Evolutionary conservation across 208 protist species (phyloP), one percentile per base, ranked within the genome.

Genomic region (Leishmania amazonensis): DNA sequence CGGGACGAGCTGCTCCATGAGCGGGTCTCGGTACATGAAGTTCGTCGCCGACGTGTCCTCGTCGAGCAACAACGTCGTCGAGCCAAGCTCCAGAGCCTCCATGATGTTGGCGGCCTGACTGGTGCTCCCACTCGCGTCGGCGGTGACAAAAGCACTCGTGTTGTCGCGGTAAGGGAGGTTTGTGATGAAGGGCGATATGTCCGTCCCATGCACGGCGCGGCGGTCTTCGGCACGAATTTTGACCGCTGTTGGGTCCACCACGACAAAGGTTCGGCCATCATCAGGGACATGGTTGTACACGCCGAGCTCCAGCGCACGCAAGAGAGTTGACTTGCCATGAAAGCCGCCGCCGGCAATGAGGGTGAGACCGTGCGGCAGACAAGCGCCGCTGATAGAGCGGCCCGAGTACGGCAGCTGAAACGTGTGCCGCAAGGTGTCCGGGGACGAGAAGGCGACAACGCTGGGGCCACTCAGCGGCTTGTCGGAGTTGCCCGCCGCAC

Each of bases 41-140:
- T 99, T 99, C 49, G 98, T 99, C 5, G 98, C 98, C 64, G 87
- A 97, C 9, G 97, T 99, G 87, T 99, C 98, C 85, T 99, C 98
- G 86, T 99, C 98, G 21, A 99, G 89, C 47, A 99, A 86, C 71
- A 99, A 81, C 62, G 92, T 75, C 24, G 80, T 83, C 49, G 88
- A 84, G 54, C 97, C 97, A n/a, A 96, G 80, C 88, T 99, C 98
- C 57, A 99, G 83, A 45, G 93, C 94, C 77, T 99, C 98, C 82
- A 98, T 90, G 58, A 98, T 97, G 85, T 98, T 98, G 40, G 95
- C 90, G 3, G 97, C 97, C 83, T 98, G 95, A 58, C 94, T 98
- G 19, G 97, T 99, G 81, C 92, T 97, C 15, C 97, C 97, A 82
- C 94, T 98, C 38, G 97, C 97, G 79, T 97, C 94, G 6, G 81